Conservation (phyloP, 805 yeast genomes). For the Starmerella stellata region DNA sequence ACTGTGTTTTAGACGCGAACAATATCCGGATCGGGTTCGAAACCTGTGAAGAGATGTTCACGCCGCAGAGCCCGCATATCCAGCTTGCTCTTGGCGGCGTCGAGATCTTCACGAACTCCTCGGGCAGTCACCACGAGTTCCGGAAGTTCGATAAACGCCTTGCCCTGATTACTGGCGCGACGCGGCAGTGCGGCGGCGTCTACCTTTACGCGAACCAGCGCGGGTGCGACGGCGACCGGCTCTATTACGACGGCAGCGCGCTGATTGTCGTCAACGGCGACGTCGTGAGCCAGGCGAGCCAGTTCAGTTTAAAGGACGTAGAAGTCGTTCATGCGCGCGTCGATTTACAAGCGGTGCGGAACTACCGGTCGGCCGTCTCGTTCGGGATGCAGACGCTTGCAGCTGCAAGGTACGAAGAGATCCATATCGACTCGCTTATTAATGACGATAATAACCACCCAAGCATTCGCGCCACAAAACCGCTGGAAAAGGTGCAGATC, state of each 20-base stretch:
- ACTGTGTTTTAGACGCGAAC: constrained; percentile 63
- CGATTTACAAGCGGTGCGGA: constrained; percentile 76
- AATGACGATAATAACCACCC: constrained; percentile 3
- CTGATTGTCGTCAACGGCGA: constrained; percentile 80
- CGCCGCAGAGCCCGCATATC: constrained; percentile 91
- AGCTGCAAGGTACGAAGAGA: constrained; percentile 12
- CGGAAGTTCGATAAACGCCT: constrained; percentile 74
- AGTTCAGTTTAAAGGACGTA: constrained; percentile 75
- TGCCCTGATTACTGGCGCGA: constrained; percentile 75
- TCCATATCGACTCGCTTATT: constrained; percentile 8
- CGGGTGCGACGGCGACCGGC: constrained; percentile 96
- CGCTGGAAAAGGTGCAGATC: constrained; percentile 33
- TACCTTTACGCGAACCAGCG: constrained; percentile 86
- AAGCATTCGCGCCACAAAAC: constrained; percentile 30
- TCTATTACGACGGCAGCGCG: constrained; percentile 95
- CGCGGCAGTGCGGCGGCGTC: constrained; percentile 90
- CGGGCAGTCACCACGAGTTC: constrained; percentile 95
- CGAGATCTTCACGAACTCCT: constrained; percentile 88
- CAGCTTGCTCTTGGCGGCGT: constrained; percentile 86
- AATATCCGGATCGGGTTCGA: constrained; percentile 93
- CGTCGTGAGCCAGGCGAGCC: constrained; percentile 83
- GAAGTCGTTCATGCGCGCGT: constrained; percentile 93
- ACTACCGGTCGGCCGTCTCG: constrained; percentile 53
- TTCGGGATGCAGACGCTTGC: constrained; percentile 48
- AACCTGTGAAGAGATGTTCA: constrained; percentile 93